phyloP scores from a whole-genome alignment of 2,329 filamentous ascomycete genomes.

The Fusarium nanum region DNA sequence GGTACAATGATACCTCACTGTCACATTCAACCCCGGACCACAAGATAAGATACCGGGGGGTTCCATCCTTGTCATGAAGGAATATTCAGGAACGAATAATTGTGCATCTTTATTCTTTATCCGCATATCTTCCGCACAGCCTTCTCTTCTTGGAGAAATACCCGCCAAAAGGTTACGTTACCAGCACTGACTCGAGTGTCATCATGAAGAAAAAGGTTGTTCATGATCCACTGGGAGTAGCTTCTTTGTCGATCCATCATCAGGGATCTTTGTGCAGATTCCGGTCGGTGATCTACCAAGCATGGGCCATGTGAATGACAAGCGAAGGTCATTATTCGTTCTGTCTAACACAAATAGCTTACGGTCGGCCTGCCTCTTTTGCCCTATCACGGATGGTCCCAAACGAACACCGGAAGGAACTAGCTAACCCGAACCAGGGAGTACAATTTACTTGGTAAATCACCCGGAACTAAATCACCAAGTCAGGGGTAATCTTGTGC shows the following conservation, averaged over 20 bases:
- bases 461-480: slow-evolving; percentile 31
- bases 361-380: slow-evolving; percentile 31
- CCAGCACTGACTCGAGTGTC: slow-evolving; percentile 25
- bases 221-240: slow-evolving; percentile 26
- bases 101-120: background rate
- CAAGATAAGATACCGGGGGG: slow-evolving; percentile 5
- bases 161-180: background rate
- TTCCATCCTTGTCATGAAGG: slow-evolving; percentile 21
- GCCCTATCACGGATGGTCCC: slow-evolving; percentile 16
- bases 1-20: slow-evolving; percentile 36
- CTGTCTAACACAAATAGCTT: slow-evolving; percentile 35
- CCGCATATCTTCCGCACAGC: background rate
- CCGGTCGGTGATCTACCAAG: slow-evolving; percentile 34
- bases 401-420: slow-evolving; percentile 12
- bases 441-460: slow-evolving; percentile 37
- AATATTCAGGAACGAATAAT: background rate
- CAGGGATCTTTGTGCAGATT: slow-evolving; percentile 32
- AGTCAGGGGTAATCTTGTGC: slow-evolving; percentile 34
- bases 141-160: background rate
- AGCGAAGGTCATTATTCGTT: slow-evolving; percentile 24
- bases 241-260: slow-evolving; percentile 32
- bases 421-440: slow-evolving; percentile 17
- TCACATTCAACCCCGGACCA: slow-evolving; percentile 32
- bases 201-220: background rate
- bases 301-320: slow-evolving; percentile 33